Evolutionary conservation across 2,329 filamentous ascomycete species (phyloP).

Genomic region (Sarocladium oryzae): DNA sequence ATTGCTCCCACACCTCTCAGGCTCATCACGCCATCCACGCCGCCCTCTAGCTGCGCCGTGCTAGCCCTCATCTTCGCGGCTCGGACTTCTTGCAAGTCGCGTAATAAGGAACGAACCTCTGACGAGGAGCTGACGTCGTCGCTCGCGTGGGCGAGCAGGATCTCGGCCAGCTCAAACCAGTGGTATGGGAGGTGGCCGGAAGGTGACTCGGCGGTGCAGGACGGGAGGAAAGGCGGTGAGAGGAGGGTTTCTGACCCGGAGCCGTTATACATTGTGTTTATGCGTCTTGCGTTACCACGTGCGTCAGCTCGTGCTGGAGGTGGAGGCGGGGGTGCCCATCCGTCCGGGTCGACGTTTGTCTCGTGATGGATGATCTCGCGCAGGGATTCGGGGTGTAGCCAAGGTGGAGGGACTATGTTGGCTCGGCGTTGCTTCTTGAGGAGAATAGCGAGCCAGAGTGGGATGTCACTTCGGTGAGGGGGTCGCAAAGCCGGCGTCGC

Average conservation of each 20-base stretch:
- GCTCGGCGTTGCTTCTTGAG: conserved; percentile 91
- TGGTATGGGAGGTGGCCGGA: conserved; percentile 78
- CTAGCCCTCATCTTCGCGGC: conserved; percentile 82
- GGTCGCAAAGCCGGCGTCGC: conserved; percentile 70
- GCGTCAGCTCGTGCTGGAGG: conserved; percentile 49
- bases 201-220: conserved; percentile 63
- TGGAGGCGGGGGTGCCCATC: conserved; percentile 72
- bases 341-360: conserved; percentile 60
- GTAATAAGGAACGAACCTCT: conserved; percentile 65
- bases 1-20: conserved; percentile 77
- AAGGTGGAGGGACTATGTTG: conserved; percentile 85
- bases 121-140: conserved; percentile 75
- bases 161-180: conserved; percentile 87
- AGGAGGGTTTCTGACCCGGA: conserved; percentile 29
- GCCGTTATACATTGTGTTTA: conserved; percentile 17
- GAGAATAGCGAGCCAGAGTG: conserved; percentile 90
- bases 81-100: conserved; percentile 80
- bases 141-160: conserved; percentile 75
- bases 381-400: conserved; percentile 75
- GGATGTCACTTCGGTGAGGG: conserved; percentile 70
- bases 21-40: conserved; percentile 63
- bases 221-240: conserved; percentile 72
- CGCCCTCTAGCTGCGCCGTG: conserved; percentile 64
- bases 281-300: conserved; percentile 33
- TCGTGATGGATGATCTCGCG: conserved; percentile 74